These are phyloP conservation scores for Penicillium malachiteum DNA, from an alignment of 495 filamentous ascomycete genomes.

Conservation along the genomic window DNA sequence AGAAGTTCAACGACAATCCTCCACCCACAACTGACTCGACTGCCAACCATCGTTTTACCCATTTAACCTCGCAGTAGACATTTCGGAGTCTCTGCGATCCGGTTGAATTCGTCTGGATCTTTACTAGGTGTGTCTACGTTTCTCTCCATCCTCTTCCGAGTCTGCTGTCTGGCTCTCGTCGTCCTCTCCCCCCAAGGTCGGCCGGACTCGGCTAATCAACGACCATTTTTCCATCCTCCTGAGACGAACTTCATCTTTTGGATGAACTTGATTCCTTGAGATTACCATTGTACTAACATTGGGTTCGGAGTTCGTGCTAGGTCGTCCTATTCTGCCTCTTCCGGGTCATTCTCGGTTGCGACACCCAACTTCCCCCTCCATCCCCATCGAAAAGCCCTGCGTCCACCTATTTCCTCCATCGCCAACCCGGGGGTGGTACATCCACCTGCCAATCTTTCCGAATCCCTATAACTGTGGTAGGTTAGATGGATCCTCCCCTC, in stretches of 20 bases:
- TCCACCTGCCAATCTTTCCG: constrained; percentile 29
- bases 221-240: constrained; percentile 25
- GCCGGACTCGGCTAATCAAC: constrained; percentile 34
- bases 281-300: constrained; percentile 32
- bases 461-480: constrained; percentile 41
- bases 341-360: constrained; percentile 43
- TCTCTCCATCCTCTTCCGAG: constrained; percentile 43
- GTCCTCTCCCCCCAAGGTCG: constrained; percentile 32
- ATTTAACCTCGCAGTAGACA: constrained; percentile 18
- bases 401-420: constrained; percentile 26
- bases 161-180: constrained; percentile 33
- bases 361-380: constrained; percentile 37
- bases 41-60: constrained; percentile 26
- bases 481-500: constrained; percentile 40
- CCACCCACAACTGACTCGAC: constrained; percentile 19
- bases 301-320: constrained; percentile 19
- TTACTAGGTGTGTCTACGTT: constrained; percentile 37
- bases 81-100: constrained; percentile 31
- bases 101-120: constrained; percentile 23
- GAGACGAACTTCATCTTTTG: constrained; percentile 17
- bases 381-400: constrained; percentile 39
- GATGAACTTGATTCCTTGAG: constrained; percentile 13
- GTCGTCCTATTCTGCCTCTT: constrained; percentile 31
- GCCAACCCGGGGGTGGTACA: constrained; percentile 39
- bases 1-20: constrained; percentile 33